Evolutionary conservation across 768 basidiomycete species (phyloP).

Genomic region (Lactarius indigo): DNA sequence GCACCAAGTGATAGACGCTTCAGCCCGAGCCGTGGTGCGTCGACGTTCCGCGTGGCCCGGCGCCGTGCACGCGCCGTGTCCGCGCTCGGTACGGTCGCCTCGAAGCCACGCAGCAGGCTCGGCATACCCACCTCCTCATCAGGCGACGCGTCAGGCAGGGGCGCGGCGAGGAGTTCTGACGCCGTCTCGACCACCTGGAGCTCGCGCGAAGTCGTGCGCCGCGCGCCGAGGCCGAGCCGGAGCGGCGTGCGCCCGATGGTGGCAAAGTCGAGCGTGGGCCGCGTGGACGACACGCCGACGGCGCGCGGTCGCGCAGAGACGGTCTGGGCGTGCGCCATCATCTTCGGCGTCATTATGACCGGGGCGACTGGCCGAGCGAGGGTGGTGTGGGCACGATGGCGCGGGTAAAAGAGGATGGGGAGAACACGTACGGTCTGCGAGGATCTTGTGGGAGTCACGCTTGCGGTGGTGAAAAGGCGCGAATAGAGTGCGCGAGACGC

Average conservation of each 20-base stretch:
- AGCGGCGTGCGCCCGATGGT: constrained; percentile 77
- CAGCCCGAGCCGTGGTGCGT: constrained; percentile 70
- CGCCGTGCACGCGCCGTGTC: constrained; percentile 73
- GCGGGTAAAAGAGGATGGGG: constrained; percentile 9
- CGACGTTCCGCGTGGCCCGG: constrained; percentile 75
- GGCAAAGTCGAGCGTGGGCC: constrained; percentile 61
- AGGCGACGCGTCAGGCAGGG: constrained; percentile 72
- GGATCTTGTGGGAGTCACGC: constrained; percentile 64
- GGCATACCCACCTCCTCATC: constrained; percentile 75
- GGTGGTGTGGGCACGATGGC: background rate
- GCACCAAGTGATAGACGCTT: constrained; percentile 77
- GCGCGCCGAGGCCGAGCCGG: constrained; percentile 58
- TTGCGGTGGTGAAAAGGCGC: constrained; percentile 63
- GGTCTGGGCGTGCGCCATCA: constrained; percentile 70
- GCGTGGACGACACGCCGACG: constrained; percentile 33
- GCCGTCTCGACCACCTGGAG: constrained; percentile 81
- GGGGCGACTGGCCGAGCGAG: constrained; percentile 61
- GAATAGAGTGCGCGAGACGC: constrained; percentile 67
- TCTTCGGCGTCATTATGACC: constrained; percentile 84
- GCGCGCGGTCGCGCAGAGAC: constrained; percentile 49
- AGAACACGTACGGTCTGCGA: constrained; percentile 63
- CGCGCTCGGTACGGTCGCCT: constrained; percentile 90
- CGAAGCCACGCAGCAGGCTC: constrained; percentile 85
- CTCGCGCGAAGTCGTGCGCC: constrained; percentile 77
- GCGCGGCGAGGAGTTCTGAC: constrained; percentile 65